Evolutionary conservation across 495 filamentous ascomycete species (phyloP).

Genomic region (Lasiosphaeris hirsuta): DNA sequence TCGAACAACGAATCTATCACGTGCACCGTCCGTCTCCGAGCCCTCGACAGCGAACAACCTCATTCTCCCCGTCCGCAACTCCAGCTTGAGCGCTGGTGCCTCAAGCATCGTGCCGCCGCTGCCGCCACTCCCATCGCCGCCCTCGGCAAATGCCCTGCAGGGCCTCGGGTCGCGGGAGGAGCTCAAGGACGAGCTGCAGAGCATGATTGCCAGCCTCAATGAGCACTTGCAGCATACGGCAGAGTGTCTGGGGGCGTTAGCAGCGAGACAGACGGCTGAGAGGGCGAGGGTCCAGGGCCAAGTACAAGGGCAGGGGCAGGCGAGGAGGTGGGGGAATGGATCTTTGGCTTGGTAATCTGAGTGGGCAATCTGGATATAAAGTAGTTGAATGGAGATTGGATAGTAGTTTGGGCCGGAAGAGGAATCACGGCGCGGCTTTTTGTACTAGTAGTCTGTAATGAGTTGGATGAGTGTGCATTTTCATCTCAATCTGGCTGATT

Average conservation of each 20-base stretch:
- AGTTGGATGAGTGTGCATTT: no score
- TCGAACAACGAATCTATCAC: not conserved
- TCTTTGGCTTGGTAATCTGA: no score
- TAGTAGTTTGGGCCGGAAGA: no score
- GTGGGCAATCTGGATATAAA: no score
- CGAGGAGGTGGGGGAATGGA: no score
- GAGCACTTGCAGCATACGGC: constrained; percentile 4
- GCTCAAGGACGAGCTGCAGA: not conserved
- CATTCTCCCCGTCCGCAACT: not conserved
- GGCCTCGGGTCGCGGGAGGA: not conserved
- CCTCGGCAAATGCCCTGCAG: constrained; percentile 2
- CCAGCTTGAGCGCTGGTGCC: not conserved
- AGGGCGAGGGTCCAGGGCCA: no score
- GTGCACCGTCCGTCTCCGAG: not conserved
- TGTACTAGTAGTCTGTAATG: no score
- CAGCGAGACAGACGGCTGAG: no score
- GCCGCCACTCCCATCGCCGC: not conserved
- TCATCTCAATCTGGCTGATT: no score
- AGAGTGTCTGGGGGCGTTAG: not conserved
- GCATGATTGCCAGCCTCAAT: constrained; percentile 1
- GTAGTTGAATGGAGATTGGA: no score
- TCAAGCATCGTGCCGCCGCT: not conserved
- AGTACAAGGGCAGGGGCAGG: no score
- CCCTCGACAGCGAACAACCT: not conserved
- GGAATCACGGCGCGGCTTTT: no score